Evolutionary conservation across 164 flowering plant species (phyloP).

Genomic region (Vitis amurensis): DNA sequence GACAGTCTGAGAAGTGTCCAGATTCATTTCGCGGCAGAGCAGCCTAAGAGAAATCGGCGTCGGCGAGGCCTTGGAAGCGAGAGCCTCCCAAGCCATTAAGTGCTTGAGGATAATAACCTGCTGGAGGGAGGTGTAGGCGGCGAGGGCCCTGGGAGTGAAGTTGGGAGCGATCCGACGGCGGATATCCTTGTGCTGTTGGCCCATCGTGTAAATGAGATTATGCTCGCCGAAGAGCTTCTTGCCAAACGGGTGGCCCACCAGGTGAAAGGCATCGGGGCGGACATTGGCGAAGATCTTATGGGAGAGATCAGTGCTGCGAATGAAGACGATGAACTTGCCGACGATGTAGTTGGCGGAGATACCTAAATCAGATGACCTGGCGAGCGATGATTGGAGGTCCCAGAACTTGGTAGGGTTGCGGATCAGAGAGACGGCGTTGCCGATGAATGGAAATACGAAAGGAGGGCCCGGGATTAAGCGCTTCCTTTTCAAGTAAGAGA

Average conservation of each 20-base stretch:
- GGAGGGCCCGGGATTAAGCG: slow-evolving; percentile 61
- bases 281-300: slow-evolving; percentile 81
- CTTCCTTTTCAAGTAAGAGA: slow-evolving; percentile 64
- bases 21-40: slow-evolving; percentile 74
- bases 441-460: slow-evolving; percentile 70
- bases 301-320: slow-evolving; percentile 64
- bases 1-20: slow-evolving; percentile 88
- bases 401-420: slow-evolving; percentile 71
- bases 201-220: slow-evolving; percentile 82
- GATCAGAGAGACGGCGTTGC: slow-evolving; percentile 57
- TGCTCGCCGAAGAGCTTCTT: slow-evolving; percentile 91
- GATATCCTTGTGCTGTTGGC: slow-evolving; percentile 77
- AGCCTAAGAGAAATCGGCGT: slow-evolving; percentile 50
- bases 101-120: slow-evolving; percentile 63
- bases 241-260: slow-evolving; percentile 91
- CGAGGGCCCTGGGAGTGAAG: slow-evolving; percentile 73
- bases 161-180: slow-evolving; percentile 92
- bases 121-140: slow-evolving; percentile 65
- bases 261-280: slow-evolving; percentile 77
- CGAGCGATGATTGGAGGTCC: slow-evolving; percentile 52
- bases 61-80: background rate
- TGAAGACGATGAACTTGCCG: slow-evolving; percentile 73
- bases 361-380: slow-evolving; percentile 45
- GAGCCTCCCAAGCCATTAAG: slow-evolving; percentile 46
- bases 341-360: slow-evolving; percentile 74